Conservation (phyloP, 164 flowering plant species). For the Pachysandra terminalis region DNA sequence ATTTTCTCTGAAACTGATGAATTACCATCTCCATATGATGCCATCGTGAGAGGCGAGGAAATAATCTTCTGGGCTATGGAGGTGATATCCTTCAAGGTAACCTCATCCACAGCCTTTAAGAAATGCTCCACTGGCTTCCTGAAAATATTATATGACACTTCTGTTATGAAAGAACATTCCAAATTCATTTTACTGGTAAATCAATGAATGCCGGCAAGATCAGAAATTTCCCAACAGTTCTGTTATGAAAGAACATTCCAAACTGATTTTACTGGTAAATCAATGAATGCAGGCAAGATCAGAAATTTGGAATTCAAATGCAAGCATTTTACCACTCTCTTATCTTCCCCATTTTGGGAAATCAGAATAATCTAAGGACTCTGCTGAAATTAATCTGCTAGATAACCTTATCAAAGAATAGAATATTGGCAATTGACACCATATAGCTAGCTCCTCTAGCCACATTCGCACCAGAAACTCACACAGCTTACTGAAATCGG, state of each 20-base stretch:
- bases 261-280: no score
- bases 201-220: background rate
- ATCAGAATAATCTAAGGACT: background rate
- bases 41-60: constrained; percentile 86
- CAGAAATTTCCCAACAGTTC: background rate
- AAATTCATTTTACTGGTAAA: no score
- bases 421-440: background rate
- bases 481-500: no score
- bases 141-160: no score
- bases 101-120: constrained; percentile 61
- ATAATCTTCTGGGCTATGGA: constrained; percentile 48
- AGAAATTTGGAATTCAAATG: background rate
- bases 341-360: background rate
- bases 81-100: constrained; percentile 60
- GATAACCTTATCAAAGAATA: background rate
- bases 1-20: background rate
- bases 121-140: constrained; percentile 28
- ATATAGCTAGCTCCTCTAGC: no score
- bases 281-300: background rate
- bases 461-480: no score
- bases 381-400: background rate
- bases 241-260: background rate
- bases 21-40: constrained; percentile 87
- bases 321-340: background rate
- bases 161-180: no score